Conservation (phyloP, 2,329 filamentous ascomycete genomes). For the Tolypocladium paradoxum region DNA sequence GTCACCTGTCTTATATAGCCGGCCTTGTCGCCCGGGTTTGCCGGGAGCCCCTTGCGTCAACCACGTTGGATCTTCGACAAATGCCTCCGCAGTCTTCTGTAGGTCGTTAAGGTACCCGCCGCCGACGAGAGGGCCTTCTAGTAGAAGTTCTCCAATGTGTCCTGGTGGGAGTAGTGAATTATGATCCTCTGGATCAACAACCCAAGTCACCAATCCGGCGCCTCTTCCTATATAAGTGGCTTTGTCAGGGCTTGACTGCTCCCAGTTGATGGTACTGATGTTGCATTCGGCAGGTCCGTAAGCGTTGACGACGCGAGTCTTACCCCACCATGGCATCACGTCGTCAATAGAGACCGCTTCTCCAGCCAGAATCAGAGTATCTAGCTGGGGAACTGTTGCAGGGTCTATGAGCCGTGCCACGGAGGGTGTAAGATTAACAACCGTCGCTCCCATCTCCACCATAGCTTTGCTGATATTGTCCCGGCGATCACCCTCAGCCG, state of each 20-base stretch:
- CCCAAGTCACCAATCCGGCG: slow-evolving; percentile 11
- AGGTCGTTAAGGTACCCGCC: slow-evolving; percentile 36
- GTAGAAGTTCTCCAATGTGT: slow-evolving; percentile 20
- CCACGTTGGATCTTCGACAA: slow-evolving; percentile 33
- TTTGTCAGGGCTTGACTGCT: too few species aligned
- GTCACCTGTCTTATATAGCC: slow-evolving; percentile 25
- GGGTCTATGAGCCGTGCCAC: slow-evolving; percentile 29
- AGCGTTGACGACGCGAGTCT: too few species aligned
- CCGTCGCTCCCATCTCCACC: too few species aligned
- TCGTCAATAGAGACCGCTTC: too few species aligned
- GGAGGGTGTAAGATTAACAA: slow-evolving; percentile 34
- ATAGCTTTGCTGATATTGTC: slow-evolving; percentile 31
- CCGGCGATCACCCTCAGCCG: slow-evolving; percentile 38
- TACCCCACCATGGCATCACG: too few species aligned
- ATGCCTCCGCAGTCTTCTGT: slow-evolving; percentile 31
- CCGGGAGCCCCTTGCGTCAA: slow-evolving; percentile 8
- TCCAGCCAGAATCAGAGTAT: too few species aligned
- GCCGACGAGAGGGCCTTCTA: slow-evolving; percentile 34
- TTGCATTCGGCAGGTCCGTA: too few species aligned
- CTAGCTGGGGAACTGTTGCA: too few species aligned
- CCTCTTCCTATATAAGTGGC: background rate
- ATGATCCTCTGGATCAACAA: slow-evolving; percentile 16
- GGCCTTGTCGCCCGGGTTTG: slow-evolving; percentile 19
- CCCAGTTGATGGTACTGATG: slow-evolving; percentile 4
- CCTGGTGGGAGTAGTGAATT: slow-evolving; percentile 15